Evolutionary conservation across 2,329 filamentous ascomycete species (phyloP).

Genomic region (Aspergillus melleus): DNA sequence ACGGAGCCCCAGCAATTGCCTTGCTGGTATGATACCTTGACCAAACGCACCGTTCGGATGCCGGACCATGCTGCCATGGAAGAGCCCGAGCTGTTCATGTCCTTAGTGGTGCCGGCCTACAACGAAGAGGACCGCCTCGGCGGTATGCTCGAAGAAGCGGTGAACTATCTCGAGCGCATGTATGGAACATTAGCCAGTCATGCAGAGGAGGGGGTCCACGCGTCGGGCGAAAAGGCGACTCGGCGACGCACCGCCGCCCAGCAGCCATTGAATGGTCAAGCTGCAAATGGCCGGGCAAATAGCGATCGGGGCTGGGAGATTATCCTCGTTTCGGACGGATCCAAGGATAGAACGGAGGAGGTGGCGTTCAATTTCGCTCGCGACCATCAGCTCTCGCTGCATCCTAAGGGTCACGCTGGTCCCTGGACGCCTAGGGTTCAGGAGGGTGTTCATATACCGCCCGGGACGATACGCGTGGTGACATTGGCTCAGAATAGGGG

Average conservation of each 20-base stretch:
- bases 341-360: conserved; percentile 75
- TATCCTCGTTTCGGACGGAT: conserved; percentile 86
- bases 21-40: conserved; percentile 83
- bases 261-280: conserved; percentile 32
- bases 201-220: conserved; percentile 14
- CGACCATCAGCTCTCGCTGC: conserved; percentile 58
- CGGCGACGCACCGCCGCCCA: conserved; percentile 26
- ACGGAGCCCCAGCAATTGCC: conserved; percentile 62
- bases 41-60: conserved; percentile 54
- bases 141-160: conserved; percentile 85
- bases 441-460: conserved; percentile 58
- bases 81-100: conserved; percentile 78
- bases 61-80: conserved; percentile 58
- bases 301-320: conserved; percentile 77
- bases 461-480: conserved; percentile 79
- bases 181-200: conserved; percentile 58
- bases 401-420: conserved; percentile 46
- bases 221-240: conserved; percentile 16
- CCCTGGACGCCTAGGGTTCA: conserved; percentile 52
- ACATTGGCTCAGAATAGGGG: conserved; percentile 79
- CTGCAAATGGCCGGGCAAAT: conserved; percentile 33
- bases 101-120: conserved; percentile 90
- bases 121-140: conserved; percentile 85
- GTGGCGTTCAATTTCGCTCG: conserved; percentile 79
- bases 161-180: conserved; percentile 76